A percentile compares a stretch with the other conserved stretches of the same genome.
Evolutionary conservation across 257 asterid genomes (phyloP).

Genomic region (Solanum clarkiae): DNA sequence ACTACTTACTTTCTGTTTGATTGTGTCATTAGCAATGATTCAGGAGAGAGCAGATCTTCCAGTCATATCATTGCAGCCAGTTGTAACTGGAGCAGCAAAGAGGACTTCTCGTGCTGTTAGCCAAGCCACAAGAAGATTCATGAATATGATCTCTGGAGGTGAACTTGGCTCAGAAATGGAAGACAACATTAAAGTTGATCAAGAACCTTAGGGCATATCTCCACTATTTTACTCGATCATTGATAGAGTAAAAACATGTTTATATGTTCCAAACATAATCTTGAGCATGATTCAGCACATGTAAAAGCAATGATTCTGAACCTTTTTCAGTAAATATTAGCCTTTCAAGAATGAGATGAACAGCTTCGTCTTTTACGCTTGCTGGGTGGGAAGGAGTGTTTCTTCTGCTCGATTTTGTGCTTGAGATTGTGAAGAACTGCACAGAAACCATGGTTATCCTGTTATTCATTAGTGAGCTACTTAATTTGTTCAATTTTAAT

Average conservation of each 20-base stretch:
- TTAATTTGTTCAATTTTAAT: not conserved
- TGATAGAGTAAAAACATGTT: not conserved
- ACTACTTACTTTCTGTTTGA: not conserved
- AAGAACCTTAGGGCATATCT: not conserved
- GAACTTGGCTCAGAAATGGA: constrained; percentile 31
- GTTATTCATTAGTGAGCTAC: not conserved
- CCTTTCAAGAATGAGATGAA: not conserved
- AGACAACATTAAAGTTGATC: constrained; percentile 19
- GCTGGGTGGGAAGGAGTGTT: not conserved
- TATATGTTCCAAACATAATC: not conserved
- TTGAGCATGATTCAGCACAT: not conserved
- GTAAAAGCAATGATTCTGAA: not conserved
- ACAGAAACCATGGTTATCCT: not conserved
- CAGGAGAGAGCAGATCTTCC: constrained; percentile 92
- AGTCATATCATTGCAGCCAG: constrained; percentile 66
- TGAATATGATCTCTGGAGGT: constrained; percentile 57
- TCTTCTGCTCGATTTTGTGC: not conserved
- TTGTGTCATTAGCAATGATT: constrained; percentile 59
- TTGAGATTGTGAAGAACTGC: not conserved
- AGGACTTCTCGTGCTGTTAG: constrained; percentile 76
- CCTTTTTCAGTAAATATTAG: not conserved
- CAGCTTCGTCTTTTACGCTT: not conserved
- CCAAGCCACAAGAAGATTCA: constrained; percentile 51
- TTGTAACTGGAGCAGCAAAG: constrained; percentile 83
- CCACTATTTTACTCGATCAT: not conserved